These are phyloP conservation scores for Calocybe indica DNA, from an alignment of 768 basidiomycete species.

Conservation along the genomic window DNA sequence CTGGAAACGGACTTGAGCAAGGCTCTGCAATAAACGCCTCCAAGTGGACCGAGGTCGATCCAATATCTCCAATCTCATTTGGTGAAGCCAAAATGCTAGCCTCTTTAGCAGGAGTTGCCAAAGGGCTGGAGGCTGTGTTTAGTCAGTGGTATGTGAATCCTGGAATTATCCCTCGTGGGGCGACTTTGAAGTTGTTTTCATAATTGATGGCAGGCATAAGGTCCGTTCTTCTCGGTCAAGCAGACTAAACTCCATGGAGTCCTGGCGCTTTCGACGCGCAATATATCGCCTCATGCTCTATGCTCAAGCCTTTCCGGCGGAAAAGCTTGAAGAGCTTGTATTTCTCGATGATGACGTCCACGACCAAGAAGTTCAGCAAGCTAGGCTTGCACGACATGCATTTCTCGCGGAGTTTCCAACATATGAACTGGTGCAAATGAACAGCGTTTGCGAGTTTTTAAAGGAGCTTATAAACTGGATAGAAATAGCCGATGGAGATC, in stretches of 20 bases:
- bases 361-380: background rate
- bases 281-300: conserved; percentile 14
- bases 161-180: background rate
- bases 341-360: conserved; percentile 1
- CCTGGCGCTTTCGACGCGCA: conserved; percentile 17
- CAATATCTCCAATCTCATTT: conserved; percentile 5
- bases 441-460: conserved; percentile 7
- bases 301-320: conserved; percentile 4
- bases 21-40: background rate
- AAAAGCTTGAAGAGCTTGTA: background rate
- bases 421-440: conserved; percentile 8
- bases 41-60: conserved; percentile 3
- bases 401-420: conserved; percentile 6
- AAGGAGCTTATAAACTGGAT: conserved; percentile 1
- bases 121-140: conserved; percentile 14
- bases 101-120: conserved; percentile 3
- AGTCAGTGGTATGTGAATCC: conserved; percentile 14
- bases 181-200: background rate
- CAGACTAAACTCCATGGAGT: conserved; percentile 14
- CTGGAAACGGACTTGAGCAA: background rate
- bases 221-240: conserved; percentile 13
- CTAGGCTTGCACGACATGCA: background rate
- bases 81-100: background rate
- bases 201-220: conserved; percentile 11
- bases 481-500: background rate